Evolutionary conservation across 73 alveolate genomes (phyloP), one percentile per base, ranked within the genome.

Genomic region (Effrenium voratum): DNA sequence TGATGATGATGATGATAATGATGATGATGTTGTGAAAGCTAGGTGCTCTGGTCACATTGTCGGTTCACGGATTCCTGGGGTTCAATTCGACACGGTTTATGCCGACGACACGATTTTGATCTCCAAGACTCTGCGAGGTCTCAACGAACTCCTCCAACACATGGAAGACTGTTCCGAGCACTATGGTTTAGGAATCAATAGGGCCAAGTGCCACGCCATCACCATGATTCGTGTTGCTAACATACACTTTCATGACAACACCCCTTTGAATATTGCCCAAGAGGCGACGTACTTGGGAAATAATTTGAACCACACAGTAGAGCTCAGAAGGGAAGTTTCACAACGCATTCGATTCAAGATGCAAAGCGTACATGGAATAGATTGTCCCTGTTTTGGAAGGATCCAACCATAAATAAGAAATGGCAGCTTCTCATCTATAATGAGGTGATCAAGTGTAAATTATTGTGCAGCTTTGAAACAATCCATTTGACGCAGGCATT

Each of bases 141-240:
- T 45, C 28, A 43, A 79, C 34, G 91, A 44, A 47, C 66, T 79
- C 22, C 43, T 79, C 44, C 40, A 47, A 41, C 91, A 45, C 8
- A 47, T 79, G 91, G 91, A 79, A 0, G 1, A 8, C 66, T 79
- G 50, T 46, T 44, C 68, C 0, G 46, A 43, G 40, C 91, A 79
- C n/a, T 79, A 79, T 47, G 91, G 91, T 15, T 68, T 79, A 8
- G 16, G 46, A 79, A 30, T 79, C 44, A 79, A 79, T 43, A 46
- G 91, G 28, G 91, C 68, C 91, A 79, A 79, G 40, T 45, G 91
- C 63, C 55, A 32, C 70, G 91, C 40, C 47, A 10, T 44, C n/a
- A 28, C 24, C 22, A 79, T 43, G 68, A 44, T 26, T 43, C n/a
- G 55, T 3, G 91, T 26, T 5, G 91, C 91, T 13, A 30, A 0